These are phyloP conservation scores for Tilletia indica DNA, from an alignment of 1,284 basidiomycete species.

Conservation along the genomic window DNA sequence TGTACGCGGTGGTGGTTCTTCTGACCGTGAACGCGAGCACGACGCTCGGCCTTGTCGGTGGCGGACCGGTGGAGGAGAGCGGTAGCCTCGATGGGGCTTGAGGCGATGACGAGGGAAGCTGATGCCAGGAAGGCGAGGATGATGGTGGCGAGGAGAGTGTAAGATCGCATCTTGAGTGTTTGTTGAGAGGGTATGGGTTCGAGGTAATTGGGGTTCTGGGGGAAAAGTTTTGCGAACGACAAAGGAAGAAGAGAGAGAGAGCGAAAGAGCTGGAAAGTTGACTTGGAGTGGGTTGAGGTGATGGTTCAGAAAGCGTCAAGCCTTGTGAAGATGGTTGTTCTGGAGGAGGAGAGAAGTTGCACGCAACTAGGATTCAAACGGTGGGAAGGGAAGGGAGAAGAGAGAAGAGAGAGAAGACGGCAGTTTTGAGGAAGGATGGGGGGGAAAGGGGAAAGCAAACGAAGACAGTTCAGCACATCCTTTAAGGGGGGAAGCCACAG, in stretches of 20 bases:
- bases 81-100: neutral
- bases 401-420: neutral
- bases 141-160: conserved; percentile 12
- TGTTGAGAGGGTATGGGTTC: neutral
- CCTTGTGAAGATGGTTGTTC: conserved; percentile 5
- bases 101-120: conserved; percentile 11
- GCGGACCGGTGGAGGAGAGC: neutral
- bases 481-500: no score
- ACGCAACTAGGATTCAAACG: neutral
- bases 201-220: no score
- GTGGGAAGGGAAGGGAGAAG: neutral
- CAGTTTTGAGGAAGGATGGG: neutral
- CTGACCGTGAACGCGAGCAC: neutral
- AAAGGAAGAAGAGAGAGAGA: neutral
- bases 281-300: neutral
- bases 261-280: neutral
- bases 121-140: conserved; percentile 17
- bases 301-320: neutral
- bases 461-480: neutral
- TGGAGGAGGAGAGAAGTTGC: neutral
- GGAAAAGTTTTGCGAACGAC: no score
- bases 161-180: conserved; percentile 15
- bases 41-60: conserved; percentile 9
- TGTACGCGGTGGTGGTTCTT: neutral
- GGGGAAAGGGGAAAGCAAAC: neutral